Conservation (phyloP, 139 green algal species). For the Gonium pectorale region DNA sequence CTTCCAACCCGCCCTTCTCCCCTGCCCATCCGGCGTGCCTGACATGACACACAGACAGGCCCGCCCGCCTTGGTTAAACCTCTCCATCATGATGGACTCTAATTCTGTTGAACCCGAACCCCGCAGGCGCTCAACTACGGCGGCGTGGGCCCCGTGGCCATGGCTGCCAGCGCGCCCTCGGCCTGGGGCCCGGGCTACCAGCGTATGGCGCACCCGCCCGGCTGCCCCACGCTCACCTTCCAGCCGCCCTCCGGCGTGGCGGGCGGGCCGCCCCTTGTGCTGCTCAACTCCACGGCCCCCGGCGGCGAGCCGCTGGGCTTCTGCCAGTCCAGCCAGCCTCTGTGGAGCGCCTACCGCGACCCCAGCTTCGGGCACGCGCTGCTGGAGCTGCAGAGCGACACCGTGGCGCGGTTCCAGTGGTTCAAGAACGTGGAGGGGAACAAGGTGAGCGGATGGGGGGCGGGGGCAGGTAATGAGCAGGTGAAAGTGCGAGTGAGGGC, state of each 20-base stretch:
- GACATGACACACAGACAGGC: neutral
- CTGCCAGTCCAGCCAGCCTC: conserved; percentile 64
- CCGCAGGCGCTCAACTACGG: neutral
- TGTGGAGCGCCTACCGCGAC: conserved; percentile 72
- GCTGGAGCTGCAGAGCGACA: conserved; percentile 69
- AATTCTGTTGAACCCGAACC: too few species aligned
- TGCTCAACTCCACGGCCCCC: neutral
- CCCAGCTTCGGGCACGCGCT: conserved; percentile 75
- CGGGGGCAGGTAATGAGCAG: neutral
- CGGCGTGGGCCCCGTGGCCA: neutral
- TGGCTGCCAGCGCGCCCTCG: conserved; percentile 10
- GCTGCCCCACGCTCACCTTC: conserved; percentile 44
- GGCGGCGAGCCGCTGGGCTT: conserved; percentile 33
- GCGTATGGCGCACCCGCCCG: neutral
- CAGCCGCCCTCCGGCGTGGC: conserved; percentile 34
- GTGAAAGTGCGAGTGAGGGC: neutral
- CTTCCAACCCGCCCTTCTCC: neutral
- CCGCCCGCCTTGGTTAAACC: neutral
- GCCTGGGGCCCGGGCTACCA: conserved; percentile 43
- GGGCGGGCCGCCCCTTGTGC: conserved; percentile 21
- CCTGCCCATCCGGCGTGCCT: neutral
- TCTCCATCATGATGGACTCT: too few species aligned
- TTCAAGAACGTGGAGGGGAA: conserved; percentile 38
- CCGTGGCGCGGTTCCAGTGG: conserved; percentile 45
- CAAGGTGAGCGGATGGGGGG: neutral